Evolutionary conservation across 2,329 filamentous ascomycete species (phyloP).

Genomic region (Ilyonectria robusta): DNA sequence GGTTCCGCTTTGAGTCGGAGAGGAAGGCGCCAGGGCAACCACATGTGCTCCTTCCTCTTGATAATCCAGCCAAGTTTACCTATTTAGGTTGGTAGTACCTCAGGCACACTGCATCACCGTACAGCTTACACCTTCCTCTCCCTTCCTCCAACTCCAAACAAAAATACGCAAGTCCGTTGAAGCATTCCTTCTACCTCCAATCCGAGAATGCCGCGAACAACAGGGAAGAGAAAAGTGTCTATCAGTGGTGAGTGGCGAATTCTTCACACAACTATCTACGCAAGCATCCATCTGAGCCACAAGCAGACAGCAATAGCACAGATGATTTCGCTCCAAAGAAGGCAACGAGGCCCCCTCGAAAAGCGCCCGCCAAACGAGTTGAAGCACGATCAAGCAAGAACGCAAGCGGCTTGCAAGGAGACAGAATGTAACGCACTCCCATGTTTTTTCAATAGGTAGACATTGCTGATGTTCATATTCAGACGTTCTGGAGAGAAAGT

Average conservation of each 20-base stretch:
- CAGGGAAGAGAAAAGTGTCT: conserved; percentile 46
- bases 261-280: background rate
- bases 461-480: background rate
- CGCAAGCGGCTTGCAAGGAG: background rate
- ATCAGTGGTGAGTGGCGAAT: conserved; percentile 35
- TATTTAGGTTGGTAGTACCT: background rate
- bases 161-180: background rate
- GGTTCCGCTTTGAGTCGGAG: conserved; percentile 22
- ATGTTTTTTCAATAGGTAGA: background rate
- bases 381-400: conserved; percentile 17
- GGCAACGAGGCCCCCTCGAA: conserved; percentile 28
- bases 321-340: conserved; percentile 36
- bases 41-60: conserved; percentile 1
- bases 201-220: conserved; percentile 45
- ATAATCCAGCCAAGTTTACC: background rate
- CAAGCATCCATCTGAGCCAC: conserved; percentile 13
- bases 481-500: background rate
- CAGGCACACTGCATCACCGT: background rate
- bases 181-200: background rate
- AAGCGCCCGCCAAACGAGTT: conserved; percentile 13
- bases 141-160: background rate
- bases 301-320: conserved; percentile 31
- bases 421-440: conserved; percentile 1
- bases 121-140: too few species aligned
- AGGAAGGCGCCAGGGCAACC: conserved; percentile 24